Percentiles rank a stretch among this genome's conserved stretches.
phyloP scores from a whole-genome alignment of 768 basidiomycete genomes.

The Cantharellus anzutake region DNA sequence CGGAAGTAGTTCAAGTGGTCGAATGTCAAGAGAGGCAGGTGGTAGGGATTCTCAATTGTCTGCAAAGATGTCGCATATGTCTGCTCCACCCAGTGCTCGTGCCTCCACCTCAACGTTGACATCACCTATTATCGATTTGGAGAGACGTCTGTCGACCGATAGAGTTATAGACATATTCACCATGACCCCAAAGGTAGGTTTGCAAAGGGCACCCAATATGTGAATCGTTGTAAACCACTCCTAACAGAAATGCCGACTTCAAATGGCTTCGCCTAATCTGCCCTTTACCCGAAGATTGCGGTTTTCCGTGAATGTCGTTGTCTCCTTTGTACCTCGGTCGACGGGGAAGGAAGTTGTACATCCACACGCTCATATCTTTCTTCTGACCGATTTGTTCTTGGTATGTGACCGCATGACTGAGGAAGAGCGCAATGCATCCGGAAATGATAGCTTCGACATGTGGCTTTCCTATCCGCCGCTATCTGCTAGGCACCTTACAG shows the following conservation, averaged over 20 bases:
- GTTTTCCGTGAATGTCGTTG: constrained; percentile 44
- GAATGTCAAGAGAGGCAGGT: background rate
- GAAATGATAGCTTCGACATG: constrained; percentile 55
- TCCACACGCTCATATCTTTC: constrained; percentile 58
- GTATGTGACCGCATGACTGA: constrained; percentile 69
- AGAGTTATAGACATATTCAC: constrained; percentile 85
- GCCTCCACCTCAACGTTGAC: constrained; percentile 28
- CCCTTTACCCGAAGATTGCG: constrained; percentile 64
- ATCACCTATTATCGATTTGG: constrained; percentile 56
- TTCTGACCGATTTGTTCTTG: constrained; percentile 85
- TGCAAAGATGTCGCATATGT: background rate
- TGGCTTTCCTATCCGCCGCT: constrained; percentile 86
- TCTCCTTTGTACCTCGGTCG: constrained; percentile 59
- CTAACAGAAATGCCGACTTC: constrained; percentile 64
- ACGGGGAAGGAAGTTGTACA: constrained; percentile 59
- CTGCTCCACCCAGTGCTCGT: background rate
- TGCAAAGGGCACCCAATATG: background rate
- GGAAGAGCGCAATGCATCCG: constrained; percentile 33
- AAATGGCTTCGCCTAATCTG: constrained; percentile 67
- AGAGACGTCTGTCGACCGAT: constrained; percentile 56
- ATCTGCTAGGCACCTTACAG: constrained; percentile 78
- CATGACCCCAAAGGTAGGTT: constrained; percentile 71
- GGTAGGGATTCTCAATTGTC: constrained; percentile 16
- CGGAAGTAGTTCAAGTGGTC: background rate
- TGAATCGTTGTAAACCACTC: background rate